These are phyloP conservation scores for Comarum palustre DNA, from an alignment of 306 rosid genomes.

Conservation along the genomic window DNA sequence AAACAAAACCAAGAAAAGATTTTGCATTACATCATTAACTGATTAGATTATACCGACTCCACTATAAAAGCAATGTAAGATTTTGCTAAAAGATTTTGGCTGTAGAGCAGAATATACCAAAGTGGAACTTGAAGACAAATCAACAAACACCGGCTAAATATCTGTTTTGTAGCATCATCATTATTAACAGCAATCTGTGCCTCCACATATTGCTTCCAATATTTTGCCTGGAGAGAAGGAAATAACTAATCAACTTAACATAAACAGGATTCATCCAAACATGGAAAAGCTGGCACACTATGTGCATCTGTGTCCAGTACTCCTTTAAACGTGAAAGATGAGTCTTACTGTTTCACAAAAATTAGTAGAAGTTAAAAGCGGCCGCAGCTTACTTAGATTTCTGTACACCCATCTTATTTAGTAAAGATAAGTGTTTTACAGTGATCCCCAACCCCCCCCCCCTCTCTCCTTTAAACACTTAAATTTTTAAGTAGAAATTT, in stretches of 20 bases:
- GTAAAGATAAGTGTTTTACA: too few relatives aligned
- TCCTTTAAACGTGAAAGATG: neutral
- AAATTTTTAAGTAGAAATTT: neutral
- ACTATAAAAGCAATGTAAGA: conserved; percentile 15
- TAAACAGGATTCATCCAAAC: neutral
- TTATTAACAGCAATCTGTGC: conserved; percentile 83
- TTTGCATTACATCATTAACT: neutral
- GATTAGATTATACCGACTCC: conserved; percentile 4
- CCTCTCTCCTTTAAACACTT: neutral
- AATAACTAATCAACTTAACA: conserved; percentile 10
- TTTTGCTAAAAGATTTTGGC: conserved; percentile 24
- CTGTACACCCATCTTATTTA: too few relatives aligned
- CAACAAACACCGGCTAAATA: conserved; percentile 87
- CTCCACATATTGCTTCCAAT: conserved; percentile 98
- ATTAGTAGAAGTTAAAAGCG: neutral
- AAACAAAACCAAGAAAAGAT: neutral
- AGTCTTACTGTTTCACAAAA: neutral
- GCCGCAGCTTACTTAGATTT: neutral
- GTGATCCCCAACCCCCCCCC: neutral
- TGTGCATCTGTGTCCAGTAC: neutral
- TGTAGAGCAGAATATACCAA: conserved; percentile 50
- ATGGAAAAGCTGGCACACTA: neutral
- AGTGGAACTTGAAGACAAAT: conserved; percentile 89
- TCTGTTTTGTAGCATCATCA: conserved; percentile 84
- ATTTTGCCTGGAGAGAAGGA: conserved; percentile 64